Evolutionary conservation across 139 green algal genomes (phyloP).

Genomic region (Haematococcus sp.): DNA sequence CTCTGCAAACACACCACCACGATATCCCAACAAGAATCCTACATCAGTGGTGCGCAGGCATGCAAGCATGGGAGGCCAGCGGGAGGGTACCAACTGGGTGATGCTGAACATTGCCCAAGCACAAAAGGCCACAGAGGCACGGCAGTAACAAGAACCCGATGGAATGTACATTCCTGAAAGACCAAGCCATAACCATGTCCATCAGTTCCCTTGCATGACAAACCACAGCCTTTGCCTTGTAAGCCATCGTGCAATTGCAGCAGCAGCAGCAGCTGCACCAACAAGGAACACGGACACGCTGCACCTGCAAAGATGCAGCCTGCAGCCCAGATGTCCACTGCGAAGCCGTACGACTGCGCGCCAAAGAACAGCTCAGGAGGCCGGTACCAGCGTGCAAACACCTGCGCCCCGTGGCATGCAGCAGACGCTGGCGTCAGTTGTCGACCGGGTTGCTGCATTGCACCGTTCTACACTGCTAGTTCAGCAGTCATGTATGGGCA

Average conservation of each 20-base stretch:
- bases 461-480: too few relatives aligned
- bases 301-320: constrained; percentile 84
- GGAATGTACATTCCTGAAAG: too few relatives aligned
- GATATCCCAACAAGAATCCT: not conserved
- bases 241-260: not conserved
- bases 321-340: constrained; percentile 84
- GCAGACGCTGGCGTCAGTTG: too few relatives aligned
- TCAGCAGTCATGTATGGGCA: too few relatives aligned
- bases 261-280: not conserved
- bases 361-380: constrained; percentile 89
- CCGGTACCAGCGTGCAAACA: constrained; percentile 92
- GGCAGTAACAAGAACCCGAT: too few relatives aligned
- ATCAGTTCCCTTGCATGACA: not conserved
- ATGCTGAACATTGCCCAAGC: too few relatives aligned
- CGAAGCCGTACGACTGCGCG: constrained; percentile 67
- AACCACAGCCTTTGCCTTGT: not conserved
- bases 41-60: not conserved
- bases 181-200: not conserved
- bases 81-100: too few relatives aligned
- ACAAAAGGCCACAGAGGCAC: too few relatives aligned
- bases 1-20: constrained; percentile 39
- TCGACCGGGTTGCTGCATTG: too few relatives aligned
- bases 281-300: not conserved
- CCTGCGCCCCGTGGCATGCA: constrained; percentile 46
- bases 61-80: too few relatives aligned